These are phyloP conservation scores for Themeda triandra DNA, from an alignment of 176 grass and related monocot species.

Conservation along the genomic window DNA sequence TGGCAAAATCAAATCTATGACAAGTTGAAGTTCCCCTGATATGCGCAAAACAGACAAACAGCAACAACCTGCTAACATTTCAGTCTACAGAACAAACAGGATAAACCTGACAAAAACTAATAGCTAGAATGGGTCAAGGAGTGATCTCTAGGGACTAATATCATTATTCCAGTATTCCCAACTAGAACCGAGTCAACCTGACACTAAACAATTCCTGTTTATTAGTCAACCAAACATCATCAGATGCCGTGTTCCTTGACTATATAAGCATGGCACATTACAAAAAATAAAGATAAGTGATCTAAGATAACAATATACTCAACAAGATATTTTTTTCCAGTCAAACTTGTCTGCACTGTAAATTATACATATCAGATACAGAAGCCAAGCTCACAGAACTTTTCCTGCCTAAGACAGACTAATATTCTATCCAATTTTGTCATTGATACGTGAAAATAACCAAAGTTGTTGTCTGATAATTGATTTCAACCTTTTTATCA, in stretches of 20 bases:
- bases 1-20: not conserved
- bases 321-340: constrained; percentile 1
- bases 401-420: constrained; percentile 9
- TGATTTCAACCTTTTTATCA: not conserved
- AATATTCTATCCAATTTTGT: not conserved
- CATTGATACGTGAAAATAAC: not conserved
- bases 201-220: not conserved
- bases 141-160: not conserved
- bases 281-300: not conserved
- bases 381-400: not conserved
- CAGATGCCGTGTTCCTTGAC: not conserved
- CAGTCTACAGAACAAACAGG: not conserved
- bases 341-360: constrained; percentile 19
- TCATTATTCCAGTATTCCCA: not conserved
- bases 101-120: not conserved
- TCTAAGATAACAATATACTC: constrained; percentile 14
- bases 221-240: constrained; percentile 1
- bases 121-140: not conserved
- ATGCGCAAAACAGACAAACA: not conserved
- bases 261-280: not conserved
- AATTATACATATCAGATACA: not conserved
- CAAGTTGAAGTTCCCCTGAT: not conserved
- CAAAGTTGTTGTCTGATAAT: not conserved
- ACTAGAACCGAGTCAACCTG: not conserved
- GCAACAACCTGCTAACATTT: not conserved